These are phyloP conservation scores for Bacterosira constricta DNA, from an alignment of 108 stramenopile genomes.

Conservation along the genomic window DNA sequence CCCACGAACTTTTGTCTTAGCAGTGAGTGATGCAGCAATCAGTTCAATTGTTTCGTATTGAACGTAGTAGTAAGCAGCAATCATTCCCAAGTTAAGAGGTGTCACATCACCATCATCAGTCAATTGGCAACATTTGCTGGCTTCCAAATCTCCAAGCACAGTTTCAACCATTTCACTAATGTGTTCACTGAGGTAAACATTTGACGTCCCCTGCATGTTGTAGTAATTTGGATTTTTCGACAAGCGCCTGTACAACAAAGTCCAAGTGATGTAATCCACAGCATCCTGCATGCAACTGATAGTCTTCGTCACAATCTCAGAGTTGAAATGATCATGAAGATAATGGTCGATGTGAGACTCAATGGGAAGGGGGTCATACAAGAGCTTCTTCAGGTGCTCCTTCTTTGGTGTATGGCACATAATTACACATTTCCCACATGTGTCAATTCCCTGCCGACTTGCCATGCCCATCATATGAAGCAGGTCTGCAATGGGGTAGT, in stretches of 20 bases:
- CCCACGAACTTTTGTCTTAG: slow-evolving; percentile 93
- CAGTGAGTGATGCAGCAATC: slow-evolving; percentile 93
- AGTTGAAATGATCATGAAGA: slow-evolving; percentile 97
- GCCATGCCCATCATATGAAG: slow-evolving; percentile 96
- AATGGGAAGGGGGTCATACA: slow-evolving; percentile 97
- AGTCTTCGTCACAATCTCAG: slow-evolving; percentile 95
- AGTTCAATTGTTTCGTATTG: slow-evolving; percentile 98
- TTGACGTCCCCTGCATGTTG: slow-evolving; percentile 89
- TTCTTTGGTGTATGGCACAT: slow-evolving; percentile 95
- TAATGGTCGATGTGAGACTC: slow-evolving; percentile 97
- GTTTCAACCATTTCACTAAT: slow-evolving; percentile 98
- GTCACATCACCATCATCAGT: slow-evolving; percentile 93
- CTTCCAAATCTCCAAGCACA: slow-evolving; percentile 93
- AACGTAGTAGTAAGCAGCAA: slow-evolving; percentile 97
- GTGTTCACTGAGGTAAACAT: slow-evolving; percentile 95
- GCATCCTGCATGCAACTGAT: slow-evolving; percentile 97
- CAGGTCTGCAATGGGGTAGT: slow-evolving; percentile 92
- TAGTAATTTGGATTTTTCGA: slow-evolving; percentile 99
- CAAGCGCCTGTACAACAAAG: slow-evolving; percentile 96
- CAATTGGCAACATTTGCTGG: slow-evolving; percentile 88
- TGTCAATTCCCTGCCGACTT: slow-evolving; percentile 67
- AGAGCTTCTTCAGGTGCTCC: slow-evolving; percentile 91
- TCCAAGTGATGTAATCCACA: slow-evolving; percentile 99
- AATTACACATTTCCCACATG: slow-evolving; percentile 83
- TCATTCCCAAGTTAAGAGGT: slow-evolving; percentile 98